Evolutionary conservation across 371 early-diverging fungal species (phyloP).

Genomic region (Chytridium lagenaria): DNA sequence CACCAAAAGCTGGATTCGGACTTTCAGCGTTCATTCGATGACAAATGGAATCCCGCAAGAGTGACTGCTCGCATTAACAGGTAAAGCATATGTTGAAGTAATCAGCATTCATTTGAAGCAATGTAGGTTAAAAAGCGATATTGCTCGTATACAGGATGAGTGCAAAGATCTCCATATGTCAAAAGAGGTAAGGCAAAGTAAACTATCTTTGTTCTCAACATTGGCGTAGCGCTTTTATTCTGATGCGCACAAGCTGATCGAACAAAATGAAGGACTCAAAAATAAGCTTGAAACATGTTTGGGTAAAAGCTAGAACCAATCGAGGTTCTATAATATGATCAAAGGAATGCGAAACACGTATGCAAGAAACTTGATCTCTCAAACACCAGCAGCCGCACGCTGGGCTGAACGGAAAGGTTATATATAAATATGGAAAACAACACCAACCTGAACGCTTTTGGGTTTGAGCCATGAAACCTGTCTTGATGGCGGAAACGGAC

Average conservation of each 20-base stretch:
- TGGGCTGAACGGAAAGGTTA: background rate
- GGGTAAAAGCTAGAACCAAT: constrained; percentile 4
- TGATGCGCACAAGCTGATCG: background rate
- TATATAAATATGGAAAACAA: background rate
- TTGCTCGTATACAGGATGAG: background rate
- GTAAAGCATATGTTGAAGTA: background rate
- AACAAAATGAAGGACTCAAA: constrained; percentile 7
- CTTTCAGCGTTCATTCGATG: background rate
- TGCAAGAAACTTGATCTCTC: too few relatives aligned
- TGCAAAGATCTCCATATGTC: background rate
- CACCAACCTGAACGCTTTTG: constrained; percentile 39
- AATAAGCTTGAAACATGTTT: background rate
- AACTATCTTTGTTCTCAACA: too few relatives aligned
- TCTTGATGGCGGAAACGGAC: constrained; percentile 97
- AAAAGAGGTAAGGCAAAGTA: background rate
- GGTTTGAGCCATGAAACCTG: constrained; percentile 95
- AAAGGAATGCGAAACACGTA: too few relatives aligned
- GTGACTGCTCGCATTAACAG: background rate
- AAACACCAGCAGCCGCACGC: constrained; percentile 17
- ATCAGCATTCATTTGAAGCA: too few relatives aligned
- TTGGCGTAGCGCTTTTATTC: background rate
- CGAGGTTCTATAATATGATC: too few relatives aligned
- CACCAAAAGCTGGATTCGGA: constrained; percentile 6
- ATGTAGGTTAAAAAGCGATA: background rate
- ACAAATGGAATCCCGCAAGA: constrained; percentile 1